Base-by-base conservation (phyloP, 805 yeast genomes). In the Komagataella pseudopastoris region DNA sequence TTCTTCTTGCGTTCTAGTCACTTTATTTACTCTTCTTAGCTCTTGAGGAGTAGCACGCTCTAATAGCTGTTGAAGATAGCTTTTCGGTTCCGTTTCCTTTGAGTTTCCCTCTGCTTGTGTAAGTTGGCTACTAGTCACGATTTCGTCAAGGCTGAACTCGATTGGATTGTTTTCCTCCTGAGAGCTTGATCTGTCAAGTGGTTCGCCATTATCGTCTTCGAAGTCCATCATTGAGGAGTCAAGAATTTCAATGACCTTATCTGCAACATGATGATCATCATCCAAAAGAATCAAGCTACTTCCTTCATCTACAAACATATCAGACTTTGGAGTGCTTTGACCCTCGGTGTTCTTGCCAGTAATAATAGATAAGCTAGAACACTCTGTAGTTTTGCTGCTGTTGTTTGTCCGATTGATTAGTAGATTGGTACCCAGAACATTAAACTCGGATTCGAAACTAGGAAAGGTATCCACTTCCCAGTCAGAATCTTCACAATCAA, bases 1-100 rank as follows among this genome's bases (percentile, higher is more conserved):
- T 39, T 78, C 82, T 6, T 72, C 79, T 57, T 75, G 78, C 18
- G 72, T 63, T 50, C 80, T 62, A 2, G 57, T 62, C 1, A 59
- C 56, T 52, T 67, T 71, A 55, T 77, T 77, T 1, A 63, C 59
- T 47, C 59, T 56, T 43, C 58, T 61, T 30, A 66, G 50, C 22
- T 51, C 49, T 23, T 55, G 51, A 1, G 58, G 54, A 20, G 39
- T 30, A 14, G 39, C 39, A 30, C 39, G 10, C 14, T 30, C 39
- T 5, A 30, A 30, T 10, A 30, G 8, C 12, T 30, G 39, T 10
- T 30, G 39, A 30, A 30, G 39, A 5, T 30, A 30, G 5, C 39
- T 30, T 30, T 30, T 30, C 39, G 39, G 39, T 30, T 30, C 39
- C 5, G 10, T n/a, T 30, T 30, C 39, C 39, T 30, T 30, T 30